Base-by-base conservation (phyloP, 2,329 filamentous ascomycete genomes). In the Xylariaceae sp. region DNA sequence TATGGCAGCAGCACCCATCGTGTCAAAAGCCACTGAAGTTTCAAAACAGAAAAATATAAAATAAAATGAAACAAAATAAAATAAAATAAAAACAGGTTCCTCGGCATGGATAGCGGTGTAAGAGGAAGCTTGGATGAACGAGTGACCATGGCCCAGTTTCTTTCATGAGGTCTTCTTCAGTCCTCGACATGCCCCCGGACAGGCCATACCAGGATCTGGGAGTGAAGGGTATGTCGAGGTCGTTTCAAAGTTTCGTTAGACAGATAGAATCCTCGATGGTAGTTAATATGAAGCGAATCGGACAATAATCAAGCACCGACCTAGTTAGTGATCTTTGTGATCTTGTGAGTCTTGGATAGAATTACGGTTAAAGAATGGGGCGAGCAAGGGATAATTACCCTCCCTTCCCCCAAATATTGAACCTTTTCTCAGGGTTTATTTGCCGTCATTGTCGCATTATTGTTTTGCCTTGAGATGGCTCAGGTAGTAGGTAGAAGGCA, bases 221-320 rank as follows among this genome's bases (percentile, higher is more conserved):
- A 42, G 50, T 40, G 44, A 42, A 41, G 48, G 26, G 44, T 53
- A 45, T 21, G 46, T n/a, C 44, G 29, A 47, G 44, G 29, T 44
- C n/a, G 21, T 52, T 44, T 49, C 56, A 21, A 21, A 40, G 43
- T 43, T 18, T 43, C 41, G 43, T 14, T 18, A 16, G 4, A 42
- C 20, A 2, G 42, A 47, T 26, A 44, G 37, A 26, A 26, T 23
- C 20, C 44, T 55, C 48, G 44, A 48, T 16, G 32, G 32, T 16
- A 37, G 32, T 16, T 45, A 52, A 49, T 48, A 50, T 47, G 19
- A 55, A 57, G 20, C 41, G 23, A 44, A 20, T 56, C 61, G 61
- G 59, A 42, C 48, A 52, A 57, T 61, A 42, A 59, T 63, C 37
- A 63, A 61, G 23, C 50, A 20, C 59, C 61, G 61, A 54, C 12